These are phyloP conservation scores for Blastocystis sp. DNA, from an alignment of 352 stramenopile species.

Conservation along the genomic window DNA sequence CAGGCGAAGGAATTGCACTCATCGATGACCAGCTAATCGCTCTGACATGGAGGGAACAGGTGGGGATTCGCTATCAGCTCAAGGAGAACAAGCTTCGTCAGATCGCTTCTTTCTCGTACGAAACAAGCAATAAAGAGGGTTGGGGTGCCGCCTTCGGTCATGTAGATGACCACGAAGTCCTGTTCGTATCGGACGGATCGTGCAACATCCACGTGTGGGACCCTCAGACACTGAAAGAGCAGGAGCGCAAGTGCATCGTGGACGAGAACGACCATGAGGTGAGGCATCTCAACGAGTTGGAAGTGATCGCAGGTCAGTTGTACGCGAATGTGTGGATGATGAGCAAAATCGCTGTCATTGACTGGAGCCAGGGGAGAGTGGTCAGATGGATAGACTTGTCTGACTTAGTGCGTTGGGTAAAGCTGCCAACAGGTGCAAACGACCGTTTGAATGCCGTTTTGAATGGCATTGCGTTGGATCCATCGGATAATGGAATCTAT, in stretches of 20 bases:
- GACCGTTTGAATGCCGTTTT: neutral
- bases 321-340: constrained; percentile 20
- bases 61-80: neutral
- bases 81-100: neutral
- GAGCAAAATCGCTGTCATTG: neutral
- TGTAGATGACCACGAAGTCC: neutral
- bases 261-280: neutral
- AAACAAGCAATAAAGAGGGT: neutral
- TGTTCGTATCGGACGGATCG: neutral
- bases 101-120: neutral
- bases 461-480: constrained; percentile 38
- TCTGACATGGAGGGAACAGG: neutral
- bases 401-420: neutral
- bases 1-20: constrained; percentile 12
- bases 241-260: constrained; percentile 13
- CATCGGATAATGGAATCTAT: neutral
- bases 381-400: neutral
- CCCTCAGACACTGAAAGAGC: neutral
- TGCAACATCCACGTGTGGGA: constrained; percentile 37
- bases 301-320: neutral
- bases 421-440: neutral
- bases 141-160: neutral
- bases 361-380: neutral
- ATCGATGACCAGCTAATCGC: neutral
- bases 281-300: neutral